A percentile compares a stretch with the other conserved stretches of the same genome.
Evolutionary conservation across 2,329 filamentous ascomycete species (phyloP).

Genomic region (Diaporthe velutina): DNA sequence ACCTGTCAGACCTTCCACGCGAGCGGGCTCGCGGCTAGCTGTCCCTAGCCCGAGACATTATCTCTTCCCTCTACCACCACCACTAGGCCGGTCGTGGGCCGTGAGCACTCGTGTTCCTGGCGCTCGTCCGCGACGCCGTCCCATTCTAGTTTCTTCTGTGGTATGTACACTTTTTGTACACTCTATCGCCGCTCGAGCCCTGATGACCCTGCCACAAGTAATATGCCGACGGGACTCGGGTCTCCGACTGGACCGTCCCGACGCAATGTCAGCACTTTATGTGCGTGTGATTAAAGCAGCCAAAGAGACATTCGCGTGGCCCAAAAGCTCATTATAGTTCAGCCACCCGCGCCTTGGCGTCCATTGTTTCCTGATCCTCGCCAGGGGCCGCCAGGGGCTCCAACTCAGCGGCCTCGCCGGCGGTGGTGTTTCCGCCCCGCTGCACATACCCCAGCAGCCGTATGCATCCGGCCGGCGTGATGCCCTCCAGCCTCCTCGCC

Average conservation of each 20-base stretch:
- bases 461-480: constrained; percentile 72
- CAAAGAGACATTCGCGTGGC: background rate
- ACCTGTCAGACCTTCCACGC: background rate
- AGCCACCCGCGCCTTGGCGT: constrained; percentile 54
- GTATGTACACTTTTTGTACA: constrained; percentile 13
- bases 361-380: constrained; percentile 53
- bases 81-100: background rate
- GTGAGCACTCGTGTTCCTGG: background rate
- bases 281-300: background rate
- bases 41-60: background rate
- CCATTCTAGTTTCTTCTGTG: background rate
- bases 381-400: constrained; percentile 45
- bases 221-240: background rate
- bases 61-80: background rate
- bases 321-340: constrained; percentile 47
- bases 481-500: constrained; percentile 87
- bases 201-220: background rate
- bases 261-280: background rate
- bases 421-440: background rate
- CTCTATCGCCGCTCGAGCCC: background rate
- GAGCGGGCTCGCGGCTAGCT: background rate
- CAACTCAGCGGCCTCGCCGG: background rate
- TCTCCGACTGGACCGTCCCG: background rate
- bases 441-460: constrained; percentile 73
- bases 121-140: constrained; percentile 18